Evolutionary conservation across 768 basidiomycete species (phyloP).

Genomic region (Russula brevipes): DNA sequence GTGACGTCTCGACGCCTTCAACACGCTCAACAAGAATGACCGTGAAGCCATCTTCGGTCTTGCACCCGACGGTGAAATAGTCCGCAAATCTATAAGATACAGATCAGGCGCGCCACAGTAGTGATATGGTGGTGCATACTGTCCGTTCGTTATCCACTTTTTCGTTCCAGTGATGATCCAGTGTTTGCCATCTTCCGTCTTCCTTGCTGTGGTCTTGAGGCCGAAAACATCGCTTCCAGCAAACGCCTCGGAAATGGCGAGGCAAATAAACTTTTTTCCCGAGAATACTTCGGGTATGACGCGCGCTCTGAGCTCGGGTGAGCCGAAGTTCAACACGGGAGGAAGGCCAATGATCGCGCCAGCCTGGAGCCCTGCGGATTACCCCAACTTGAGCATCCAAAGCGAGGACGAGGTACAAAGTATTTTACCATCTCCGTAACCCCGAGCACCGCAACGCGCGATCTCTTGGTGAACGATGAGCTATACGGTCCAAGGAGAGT

Average conservation of each 20-base stretch:
- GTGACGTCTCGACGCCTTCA: constrained; percentile 77
- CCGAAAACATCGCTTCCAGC: constrained; percentile 84
- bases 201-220: constrained; percentile 68
- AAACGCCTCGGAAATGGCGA: constrained; percentile 87
- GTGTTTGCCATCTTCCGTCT: constrained; percentile 75
- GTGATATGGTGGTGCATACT: constrained; percentile 30
- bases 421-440: constrained; percentile 66
- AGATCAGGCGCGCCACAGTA: not conserved
- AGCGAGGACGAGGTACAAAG: not conserved
- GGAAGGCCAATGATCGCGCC: constrained; percentile 83
- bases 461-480: constrained; percentile 36
- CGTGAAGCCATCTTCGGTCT: constrained; percentile 71
- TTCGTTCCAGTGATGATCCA: constrained; percentile 86
- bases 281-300: constrained; percentile 57
- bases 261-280: constrained; percentile 77
- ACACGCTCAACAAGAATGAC: constrained; percentile 80
- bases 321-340: constrained; percentile 79
- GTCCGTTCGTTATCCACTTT: constrained; percentile 85
- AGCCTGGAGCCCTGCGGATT: constrained; percentile 50
- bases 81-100: constrained; percentile 36
- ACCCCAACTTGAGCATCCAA: not conserved
- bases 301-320: constrained; percentile 49
- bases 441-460: constrained; percentile 56
- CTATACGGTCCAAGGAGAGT: constrained; percentile 27
- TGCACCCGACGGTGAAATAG: constrained; percentile 67